These are phyloP conservation scores for Didymella pomorum DNA, from an alignment of 2,329 filamentous ascomycete species.

Conservation along the genomic window DNA sequence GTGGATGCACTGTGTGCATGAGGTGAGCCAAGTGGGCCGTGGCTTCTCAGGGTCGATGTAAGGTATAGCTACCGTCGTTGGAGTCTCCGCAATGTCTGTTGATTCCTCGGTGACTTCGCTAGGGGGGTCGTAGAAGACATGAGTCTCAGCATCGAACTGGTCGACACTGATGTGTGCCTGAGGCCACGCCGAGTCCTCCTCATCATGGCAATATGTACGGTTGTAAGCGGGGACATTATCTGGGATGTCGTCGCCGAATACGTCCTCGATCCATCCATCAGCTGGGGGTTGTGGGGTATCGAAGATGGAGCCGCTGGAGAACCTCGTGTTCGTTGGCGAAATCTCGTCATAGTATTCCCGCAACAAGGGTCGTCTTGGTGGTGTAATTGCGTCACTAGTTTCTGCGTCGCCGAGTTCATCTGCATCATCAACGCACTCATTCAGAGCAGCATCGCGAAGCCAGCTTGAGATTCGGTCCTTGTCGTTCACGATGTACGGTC, in stretches of 20 bases:
- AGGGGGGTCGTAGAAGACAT: not conserved
- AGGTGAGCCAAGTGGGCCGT: constrained; percentile 34
- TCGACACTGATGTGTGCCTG: not conserved
- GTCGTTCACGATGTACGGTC: not conserved
- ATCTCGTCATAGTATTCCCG: not conserved
- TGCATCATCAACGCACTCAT: not conserved
- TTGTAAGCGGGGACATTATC: no score
- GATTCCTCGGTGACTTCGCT: not conserved
- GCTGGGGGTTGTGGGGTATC: not conserved
- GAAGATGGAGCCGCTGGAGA: not conserved
- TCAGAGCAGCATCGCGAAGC: not conserved
- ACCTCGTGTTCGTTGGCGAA: constrained; percentile 13
- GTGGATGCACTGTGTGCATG: constrained; percentile 44
- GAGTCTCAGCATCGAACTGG: not conserved
- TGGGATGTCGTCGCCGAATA: constrained; percentile 5
- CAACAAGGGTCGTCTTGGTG: not conserved
- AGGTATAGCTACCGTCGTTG: no score
- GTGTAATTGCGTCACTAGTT: not conserved
- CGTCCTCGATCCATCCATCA: not conserved
- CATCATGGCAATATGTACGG: no score
- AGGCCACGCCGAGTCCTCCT: no score
- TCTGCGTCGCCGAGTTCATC: not conserved
- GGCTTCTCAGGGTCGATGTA: constrained; percentile 10
- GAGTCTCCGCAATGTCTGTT: no score
- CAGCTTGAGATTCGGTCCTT: constrained; percentile 1